Evolutionary conservation across 2,329 filamentous ascomycete genomes (phyloP).

Genomic region (Periconia macrospinosa): DNA sequence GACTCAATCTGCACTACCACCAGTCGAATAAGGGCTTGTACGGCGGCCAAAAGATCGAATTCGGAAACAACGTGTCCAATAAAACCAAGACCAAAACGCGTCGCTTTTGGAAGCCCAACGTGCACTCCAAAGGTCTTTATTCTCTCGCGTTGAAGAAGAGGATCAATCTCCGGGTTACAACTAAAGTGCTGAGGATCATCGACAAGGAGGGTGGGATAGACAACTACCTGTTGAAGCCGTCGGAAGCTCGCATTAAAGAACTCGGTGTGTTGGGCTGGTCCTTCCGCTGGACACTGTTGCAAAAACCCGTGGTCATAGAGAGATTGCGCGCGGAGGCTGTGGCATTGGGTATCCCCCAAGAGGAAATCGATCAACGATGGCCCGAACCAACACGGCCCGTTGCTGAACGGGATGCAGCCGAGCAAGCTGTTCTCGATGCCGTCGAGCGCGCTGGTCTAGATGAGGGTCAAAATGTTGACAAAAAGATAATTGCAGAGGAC

Average conservation of each 20-base stretch:
- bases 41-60: constrained; percentile 70
- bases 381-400: constrained; percentile 22
- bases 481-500: not conserved
- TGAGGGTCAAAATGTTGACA: not conserved
- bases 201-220: constrained; percentile 88
- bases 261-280: constrained; percentile 89
- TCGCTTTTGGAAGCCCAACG: constrained; percentile 75
- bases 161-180: constrained; percentile 69
- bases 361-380: constrained; percentile 36
- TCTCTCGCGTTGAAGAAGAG: constrained; percentile 63
- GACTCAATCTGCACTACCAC: constrained; percentile 71
- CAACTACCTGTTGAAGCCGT: constrained; percentile 83
- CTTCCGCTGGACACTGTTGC: constrained; percentile 86
- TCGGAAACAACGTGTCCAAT: constrained; percentile 75
- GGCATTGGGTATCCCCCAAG: constrained; percentile 64
- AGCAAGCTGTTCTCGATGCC: constrained; percentile 5
- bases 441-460: constrained; percentile 9
- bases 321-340: constrained; percentile 67
- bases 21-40: constrained; percentile 78
- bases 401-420: constrained; percentile 9
- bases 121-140: constrained; percentile 68
- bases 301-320: constrained; percentile 68
- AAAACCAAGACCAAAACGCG: constrained; percentile 71
- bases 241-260: constrained; percentile 76
- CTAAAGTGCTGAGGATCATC: constrained; percentile 67